Evolutionary conservation across 2,329 filamentous ascomycete species (phyloP).

Genomic region (Scytalidium sp.): DNA sequence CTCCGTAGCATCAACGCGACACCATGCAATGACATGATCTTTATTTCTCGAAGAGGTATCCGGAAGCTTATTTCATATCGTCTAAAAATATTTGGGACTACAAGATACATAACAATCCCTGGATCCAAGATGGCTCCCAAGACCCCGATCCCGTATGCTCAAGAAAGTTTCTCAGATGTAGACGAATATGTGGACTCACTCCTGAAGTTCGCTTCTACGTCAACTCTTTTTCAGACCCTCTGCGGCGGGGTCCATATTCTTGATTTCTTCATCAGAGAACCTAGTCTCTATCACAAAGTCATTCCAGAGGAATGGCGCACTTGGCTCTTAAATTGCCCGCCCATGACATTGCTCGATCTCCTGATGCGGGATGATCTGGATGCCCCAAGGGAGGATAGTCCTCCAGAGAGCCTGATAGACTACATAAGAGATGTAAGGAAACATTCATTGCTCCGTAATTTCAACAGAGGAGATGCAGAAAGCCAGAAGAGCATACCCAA

Average conservation of each 20-base stretch:
- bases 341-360: constrained; percentile 76
- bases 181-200: constrained; percentile 80
- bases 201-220: constrained; percentile 70
- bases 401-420: constrained; percentile 53
- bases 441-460: constrained; percentile 64
- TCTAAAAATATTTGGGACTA: neutral
- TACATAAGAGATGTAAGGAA: constrained; percentile 72
- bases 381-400: constrained; percentile 12
- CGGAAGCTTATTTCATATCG: neutral
- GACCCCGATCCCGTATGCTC: constrained; percentile 63
- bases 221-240: constrained; percentile 78
- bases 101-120: neutral
- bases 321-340: constrained; percentile 69
- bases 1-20: no score
- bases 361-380: constrained; percentile 75
- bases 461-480: constrained; percentile 31
- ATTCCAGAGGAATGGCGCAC: constrained; percentile 77
- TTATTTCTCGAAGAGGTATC: neutral
- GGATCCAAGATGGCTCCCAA: constrained; percentile 29
- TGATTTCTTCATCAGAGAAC: constrained; percentile 87
- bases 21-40: neutral
- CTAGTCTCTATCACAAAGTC: constrained; percentile 75
- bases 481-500: constrained; percentile 44
- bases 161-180: constrained; percentile 60
- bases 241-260: constrained; percentile 96